These are phyloP conservation scores for Miscanthus lutarioriparius DNA, from an alignment of 176 grass and related monocot species.

Conservation along the genomic window DNA sequence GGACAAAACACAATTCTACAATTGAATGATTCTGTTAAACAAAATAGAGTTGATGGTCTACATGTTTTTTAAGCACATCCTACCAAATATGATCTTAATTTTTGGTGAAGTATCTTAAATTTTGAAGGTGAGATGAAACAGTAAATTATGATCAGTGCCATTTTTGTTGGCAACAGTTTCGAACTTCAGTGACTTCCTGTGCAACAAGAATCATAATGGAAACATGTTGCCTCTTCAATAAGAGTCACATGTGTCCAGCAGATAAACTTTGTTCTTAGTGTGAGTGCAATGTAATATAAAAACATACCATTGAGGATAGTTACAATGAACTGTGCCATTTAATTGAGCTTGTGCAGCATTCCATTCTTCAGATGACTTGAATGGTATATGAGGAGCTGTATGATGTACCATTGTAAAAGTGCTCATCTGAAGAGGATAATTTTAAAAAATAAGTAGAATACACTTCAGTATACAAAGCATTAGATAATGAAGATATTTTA, in stretches of 20 bases:
- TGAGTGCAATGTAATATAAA: conserved; percentile 11
- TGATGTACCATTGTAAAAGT: conserved; percentile 99
- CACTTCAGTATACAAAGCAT: background rate
- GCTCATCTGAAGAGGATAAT: conserved; percentile 73
- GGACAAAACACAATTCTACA: background rate
- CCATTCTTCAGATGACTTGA: conserved; percentile 95
- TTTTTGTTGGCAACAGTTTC: conserved; percentile 21
- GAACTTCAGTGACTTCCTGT: conserved; percentile 4
- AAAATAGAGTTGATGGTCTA: conserved; percentile 24
- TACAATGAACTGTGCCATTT: conserved; percentile 90
- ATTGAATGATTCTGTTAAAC: background rate
- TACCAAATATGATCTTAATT: conserved; percentile 5
- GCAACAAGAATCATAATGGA: conserved; percentile 5
- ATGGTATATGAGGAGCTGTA: conserved; percentile 98
- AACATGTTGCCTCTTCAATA: background rate
- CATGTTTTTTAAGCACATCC: conserved; percentile 4
- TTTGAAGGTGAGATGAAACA: background rate
- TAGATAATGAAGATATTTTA: conserved; percentile 12
- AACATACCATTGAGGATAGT: conserved; percentile 79
- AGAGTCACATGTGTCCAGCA: background rate
- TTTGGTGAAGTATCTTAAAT: conserved; percentile 6
- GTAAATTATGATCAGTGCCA: background rate
- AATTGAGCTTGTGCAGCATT: conserved; percentile 94
- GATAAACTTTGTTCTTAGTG: conserved; percentile 4
- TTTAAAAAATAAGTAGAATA: conserved; percentile 4